These are phyloP conservation scores for Erysimum cheiranthoides DNA, from an alignment of 345 rosid genomes.

Conservation along the genomic window DNA sequence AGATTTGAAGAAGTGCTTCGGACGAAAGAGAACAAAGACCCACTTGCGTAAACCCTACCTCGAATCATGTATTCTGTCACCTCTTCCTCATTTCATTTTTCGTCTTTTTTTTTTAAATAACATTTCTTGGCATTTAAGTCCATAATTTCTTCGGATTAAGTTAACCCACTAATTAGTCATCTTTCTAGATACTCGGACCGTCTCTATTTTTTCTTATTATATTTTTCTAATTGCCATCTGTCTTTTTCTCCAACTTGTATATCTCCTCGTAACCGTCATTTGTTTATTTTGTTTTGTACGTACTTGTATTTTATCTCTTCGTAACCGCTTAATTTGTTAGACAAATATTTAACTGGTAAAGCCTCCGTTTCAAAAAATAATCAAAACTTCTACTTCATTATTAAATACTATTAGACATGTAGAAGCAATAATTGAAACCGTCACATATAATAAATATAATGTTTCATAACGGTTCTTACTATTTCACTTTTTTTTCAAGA, in stretches of 20 bases:
- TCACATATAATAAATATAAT: not conserved
- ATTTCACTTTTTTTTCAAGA: not conserved
- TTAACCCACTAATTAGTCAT: not conserved
- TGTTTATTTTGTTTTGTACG: conserved; percentile 1
- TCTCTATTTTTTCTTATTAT: not conserved
- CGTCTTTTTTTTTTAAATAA: not conserved
- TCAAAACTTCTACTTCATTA: not conserved
- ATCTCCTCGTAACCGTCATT: conserved; percentile 17
- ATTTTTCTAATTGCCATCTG: not conserved
- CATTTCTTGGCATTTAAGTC: not conserved
- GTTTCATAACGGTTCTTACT: not conserved
- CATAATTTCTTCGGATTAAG: not conserved
- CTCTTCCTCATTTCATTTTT: not conserved
- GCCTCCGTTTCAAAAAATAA: conserved; percentile 5
- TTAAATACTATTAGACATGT: not conserved
- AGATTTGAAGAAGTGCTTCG: conserved; percentile 20
- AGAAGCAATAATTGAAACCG: not conserved
- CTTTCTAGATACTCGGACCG: not conserved
- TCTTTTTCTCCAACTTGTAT: conserved; percentile 12
- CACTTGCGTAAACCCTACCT: conserved; percentile 32
- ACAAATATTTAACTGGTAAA: not conserved
- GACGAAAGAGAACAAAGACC: conserved; percentile 22
- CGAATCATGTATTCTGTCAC: conserved; percentile 17
- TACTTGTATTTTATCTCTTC: conserved; percentile 5
- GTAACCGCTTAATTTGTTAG: not conserved